Conservation (phyloP, 2,329 filamentous ascomycete genomes). For the Scedosporium boydii region DNA sequence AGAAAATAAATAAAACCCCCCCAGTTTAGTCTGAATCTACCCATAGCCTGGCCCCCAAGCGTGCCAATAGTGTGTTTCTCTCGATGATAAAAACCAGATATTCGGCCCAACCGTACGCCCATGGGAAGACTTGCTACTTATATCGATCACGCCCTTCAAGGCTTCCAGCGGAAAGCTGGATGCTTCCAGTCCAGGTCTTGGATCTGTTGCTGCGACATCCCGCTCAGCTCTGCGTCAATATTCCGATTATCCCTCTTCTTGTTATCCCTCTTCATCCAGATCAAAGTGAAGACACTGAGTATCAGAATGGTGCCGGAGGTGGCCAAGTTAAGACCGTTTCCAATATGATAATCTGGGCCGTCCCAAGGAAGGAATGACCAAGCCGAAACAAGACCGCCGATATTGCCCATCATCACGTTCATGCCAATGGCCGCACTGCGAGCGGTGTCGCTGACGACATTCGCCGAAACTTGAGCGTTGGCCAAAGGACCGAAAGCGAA, state of each 20-base stretch:
- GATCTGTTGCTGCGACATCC: conserved; percentile 42
- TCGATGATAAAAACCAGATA: no score
- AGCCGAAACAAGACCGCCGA: conserved; percentile 52
- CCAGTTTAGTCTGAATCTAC: no score
- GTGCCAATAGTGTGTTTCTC: no score
- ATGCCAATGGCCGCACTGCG: conserved; percentile 52
- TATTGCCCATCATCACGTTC: conserved; percentile 53
- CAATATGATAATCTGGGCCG: conserved; percentile 55
- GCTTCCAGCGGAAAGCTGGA: conserved; percentile 53
- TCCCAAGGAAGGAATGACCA: conserved; percentile 57
- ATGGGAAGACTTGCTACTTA: no score
- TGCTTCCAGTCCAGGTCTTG: conserved; percentile 59
- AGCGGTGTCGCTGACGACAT: conserved; percentile 57
- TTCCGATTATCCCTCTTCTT: conserved; percentile 43
- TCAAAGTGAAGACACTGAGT: conserved; percentile 33
- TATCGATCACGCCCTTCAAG: no score
- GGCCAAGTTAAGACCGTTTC: conserved; percentile 61
- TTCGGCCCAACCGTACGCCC: no score
- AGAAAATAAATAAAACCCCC: no score
- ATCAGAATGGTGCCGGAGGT: conserved; percentile 48
- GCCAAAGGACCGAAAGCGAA: conserved; percentile 53
- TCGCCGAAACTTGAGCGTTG: conserved; percentile 54
- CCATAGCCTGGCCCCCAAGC: no score
- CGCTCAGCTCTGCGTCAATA: conserved; percentile 46
- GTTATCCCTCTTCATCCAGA: conserved; percentile 58